Evolutionary conservation across 2,329 filamentous ascomycete species (phyloP), one percentile per base, ranked within the genome.

Genomic region (Annulohypoxylon truncatum): DNA sequence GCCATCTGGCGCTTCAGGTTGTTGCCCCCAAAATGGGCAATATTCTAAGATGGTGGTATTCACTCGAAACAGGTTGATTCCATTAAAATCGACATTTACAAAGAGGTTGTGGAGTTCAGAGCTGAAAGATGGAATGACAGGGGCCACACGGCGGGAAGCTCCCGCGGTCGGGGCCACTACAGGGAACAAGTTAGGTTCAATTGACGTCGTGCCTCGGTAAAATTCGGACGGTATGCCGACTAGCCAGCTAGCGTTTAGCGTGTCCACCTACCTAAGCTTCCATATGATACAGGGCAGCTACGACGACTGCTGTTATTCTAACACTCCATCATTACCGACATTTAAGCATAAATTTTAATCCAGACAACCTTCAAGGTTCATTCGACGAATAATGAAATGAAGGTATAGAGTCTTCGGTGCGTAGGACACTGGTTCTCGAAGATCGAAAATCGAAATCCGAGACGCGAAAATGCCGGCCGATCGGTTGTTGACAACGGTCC

Each of bases 401-500:
- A 53, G 20, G 8, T 13, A 10, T 33, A 24, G 7, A 1, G 22
- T 10, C 9, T 2, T 31, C n/a, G 13, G 31, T 29, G 42, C 42
- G 15, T 55, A 51, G 22, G 13, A 33, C 51, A 42, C 26, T 53
- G 8, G 15, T 33, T 42, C 15, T 31, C 20, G 15, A n/a, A 26
- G 20, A 56, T 20, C 9, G 18, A 54, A 24, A 59, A 22, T 18
- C 20, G 18, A 33, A 48, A 40, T 18, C n/a, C 4, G 15, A 26
- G 22, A 18, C 47, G 26, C 13, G 13, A 79, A 62, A 42, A 92
- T 92, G 90, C 84, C 90, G 69, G 83, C 87, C 71, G 90, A 92
- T 77, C 84, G 85, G 68, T 83, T 92, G 57, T 83, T 93, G 62
- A 89, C 87, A 69, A 88, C 87, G 44, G 85, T 92, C 63, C 82